These are phyloP conservation scores for Apiospora saccharicola DNA, from an alignment of 2,329 filamentous ascomycete species.

Conservation along the genomic window DNA sequence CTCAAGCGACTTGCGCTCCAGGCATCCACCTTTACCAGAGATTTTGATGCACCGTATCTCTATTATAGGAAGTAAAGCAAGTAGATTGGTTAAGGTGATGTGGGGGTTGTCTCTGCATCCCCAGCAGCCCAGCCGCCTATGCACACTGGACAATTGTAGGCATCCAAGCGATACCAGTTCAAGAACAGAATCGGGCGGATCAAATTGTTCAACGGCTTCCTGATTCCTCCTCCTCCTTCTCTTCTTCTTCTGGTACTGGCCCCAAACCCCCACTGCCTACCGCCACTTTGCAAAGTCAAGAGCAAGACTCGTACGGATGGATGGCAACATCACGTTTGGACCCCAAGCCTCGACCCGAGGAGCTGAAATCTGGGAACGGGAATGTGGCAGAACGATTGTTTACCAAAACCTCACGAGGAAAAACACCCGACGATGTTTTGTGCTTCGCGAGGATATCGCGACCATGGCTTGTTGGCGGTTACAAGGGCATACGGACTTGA, in stretches of 20 bases:
- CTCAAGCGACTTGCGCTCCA: background rate
- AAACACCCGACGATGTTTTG: background rate
- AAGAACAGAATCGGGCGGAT: background rate
- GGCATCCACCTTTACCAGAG: background rate
- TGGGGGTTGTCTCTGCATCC: background rate
- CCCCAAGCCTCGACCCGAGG: background rate
- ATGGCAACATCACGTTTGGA: background rate
- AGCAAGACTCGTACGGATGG: background rate
- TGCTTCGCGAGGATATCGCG: background rate
- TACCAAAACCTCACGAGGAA: background rate
- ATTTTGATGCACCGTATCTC: background rate
- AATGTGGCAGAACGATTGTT: background rate
- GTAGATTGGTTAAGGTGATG: background rate
- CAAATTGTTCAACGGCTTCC: background rate
- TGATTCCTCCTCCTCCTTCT: background rate
- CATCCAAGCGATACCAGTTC: background rate
- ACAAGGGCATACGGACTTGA: too few species aligned
- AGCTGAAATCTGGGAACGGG: background rate
- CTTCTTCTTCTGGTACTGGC: background rate
- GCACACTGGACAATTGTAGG: background rate
- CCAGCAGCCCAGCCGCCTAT: background rate
- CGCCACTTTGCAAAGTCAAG: background rate
- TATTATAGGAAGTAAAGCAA: too few species aligned
- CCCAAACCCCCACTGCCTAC: background rate
- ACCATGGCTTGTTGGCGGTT: background rate